phyloP scores from a whole-genome alignment of 2,329 filamentous ascomycete species.

The Beauveria scarabaeidicola region DNA sequence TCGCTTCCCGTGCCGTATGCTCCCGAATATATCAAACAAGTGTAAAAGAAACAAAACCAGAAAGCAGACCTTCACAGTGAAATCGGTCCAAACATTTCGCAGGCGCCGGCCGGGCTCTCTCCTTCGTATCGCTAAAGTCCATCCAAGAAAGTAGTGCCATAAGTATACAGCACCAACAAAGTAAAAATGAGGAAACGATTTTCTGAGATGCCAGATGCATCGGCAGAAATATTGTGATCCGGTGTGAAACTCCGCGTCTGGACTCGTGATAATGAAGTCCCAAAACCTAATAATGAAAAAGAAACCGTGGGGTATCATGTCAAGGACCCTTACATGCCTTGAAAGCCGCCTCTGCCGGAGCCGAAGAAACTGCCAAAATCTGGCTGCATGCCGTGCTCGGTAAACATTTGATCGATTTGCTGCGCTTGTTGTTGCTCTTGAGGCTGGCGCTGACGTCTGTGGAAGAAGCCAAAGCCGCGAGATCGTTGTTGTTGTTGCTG shows the following conservation, averaged over 20 bases:
- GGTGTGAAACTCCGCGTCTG: neutral
- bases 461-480: constrained; percentile 21
- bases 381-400: constrained; percentile 35
- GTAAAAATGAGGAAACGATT: too few relatives aligned
- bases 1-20: neutral
- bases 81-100: too few relatives aligned
- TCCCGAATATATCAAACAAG: neutral
- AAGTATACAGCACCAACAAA: too few relatives aligned
- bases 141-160: too few relatives aligned
- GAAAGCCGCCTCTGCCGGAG: constrained; percentile 33
- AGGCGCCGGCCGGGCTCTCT: too few relatives aligned
- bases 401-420: constrained; percentile 43
- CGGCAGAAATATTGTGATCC: too few relatives aligned
- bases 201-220: neutral
- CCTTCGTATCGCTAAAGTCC: too few relatives aligned
- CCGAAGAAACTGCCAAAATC: constrained; percentile 41
- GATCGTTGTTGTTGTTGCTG: constrained; percentile 28
- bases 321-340: constrained; percentile 31
- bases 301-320: constrained; percentile 30
- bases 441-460: constrained; percentile 16
- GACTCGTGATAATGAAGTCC: neutral
- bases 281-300: constrained; percentile 9
- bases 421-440: constrained; percentile 24
- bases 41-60: neutral
- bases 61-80: neutral